Evolutionary conservation across 2,329 filamentous ascomycete species (phyloP), one percentile per base, ranked within the genome.

Genomic region (Epichloe typhina): DNA sequence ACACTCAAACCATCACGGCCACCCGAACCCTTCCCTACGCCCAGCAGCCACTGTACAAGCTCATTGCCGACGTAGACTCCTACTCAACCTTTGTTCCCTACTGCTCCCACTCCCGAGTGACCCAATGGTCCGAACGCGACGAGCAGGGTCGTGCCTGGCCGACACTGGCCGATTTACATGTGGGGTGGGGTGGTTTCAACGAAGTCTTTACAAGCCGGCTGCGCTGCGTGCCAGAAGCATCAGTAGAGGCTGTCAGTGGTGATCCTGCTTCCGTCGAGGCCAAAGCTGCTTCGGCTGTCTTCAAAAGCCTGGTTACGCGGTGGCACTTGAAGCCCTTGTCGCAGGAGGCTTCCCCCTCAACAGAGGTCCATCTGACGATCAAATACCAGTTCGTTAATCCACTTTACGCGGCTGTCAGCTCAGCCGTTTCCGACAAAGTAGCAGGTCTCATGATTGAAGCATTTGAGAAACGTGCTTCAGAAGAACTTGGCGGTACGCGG

Each of bases 51-150:
- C 82, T 98, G 58, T 98, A 93, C 78, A 74, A 75, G 57, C 77
- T 96, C 50, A 90, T 98, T 66, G 82, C 89, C 69, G 88, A 96
- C 67, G 82, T 98, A 56, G 80, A 88, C 66, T 81, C 80, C 55
- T 98, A 98, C 77, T 73, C 77, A 38, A 66, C 73, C 57, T 98
- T 97, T 74, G 80, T 98, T n/a, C 93, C 93, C 11, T 96, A 94
- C 76, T 95, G 91, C 70, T 77, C 80, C 42, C 74, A 73, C 44
- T 90, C 86, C 38, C 77, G 74, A 54, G 88, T 97, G 40, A 95
- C 88, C 1, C 73, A 75, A 52, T 88, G 84, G 77, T 84, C 86
- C 6, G 50, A 64, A 12, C 72, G 79, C 8, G 72, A 79, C 61
- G 54, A 69, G 26, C 62, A 69, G 2, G 68, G 69, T 31, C 73